Evolutionary conservation across 192 early-diverging fungal genomes (phyloP).

Genomic region (Coemansia sp.): DNA sequence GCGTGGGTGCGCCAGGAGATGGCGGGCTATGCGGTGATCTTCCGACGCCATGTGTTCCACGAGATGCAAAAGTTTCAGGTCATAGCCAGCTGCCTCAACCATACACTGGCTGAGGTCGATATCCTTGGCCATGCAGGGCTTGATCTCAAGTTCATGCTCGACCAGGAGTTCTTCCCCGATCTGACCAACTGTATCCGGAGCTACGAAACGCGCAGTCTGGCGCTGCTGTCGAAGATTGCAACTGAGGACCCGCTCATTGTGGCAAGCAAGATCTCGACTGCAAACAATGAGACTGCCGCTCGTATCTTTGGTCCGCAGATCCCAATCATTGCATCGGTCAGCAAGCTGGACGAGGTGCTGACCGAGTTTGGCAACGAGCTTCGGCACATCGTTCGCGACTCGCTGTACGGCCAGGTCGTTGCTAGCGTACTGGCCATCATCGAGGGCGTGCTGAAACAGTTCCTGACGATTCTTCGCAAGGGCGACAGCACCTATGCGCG

Average conservation of each 20-base stretch:
- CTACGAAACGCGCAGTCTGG: slow-evolving; percentile 64
- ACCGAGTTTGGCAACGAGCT: slow-evolving; percentile 54
- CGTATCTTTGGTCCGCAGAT: slow-evolving; percentile 44
- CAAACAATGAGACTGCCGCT: slow-evolving; percentile 19
- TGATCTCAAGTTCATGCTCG: slow-evolving; percentile 81
- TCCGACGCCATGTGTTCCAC: slow-evolving; percentile 89
- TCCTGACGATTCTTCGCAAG: slow-evolving; percentile 41
- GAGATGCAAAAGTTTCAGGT: slow-evolving; percentile 72
- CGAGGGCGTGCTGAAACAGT: slow-evolving; percentile 54
- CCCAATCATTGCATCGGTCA: slow-evolving; percentile 43
- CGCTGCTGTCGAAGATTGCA: slow-evolving; percentile 64
- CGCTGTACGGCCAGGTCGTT: slow-evolving; percentile 55
- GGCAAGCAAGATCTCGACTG: slow-evolving; percentile 52
- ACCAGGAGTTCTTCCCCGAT: slow-evolving; percentile 76
- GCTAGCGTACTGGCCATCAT: slow-evolving; percentile 51
- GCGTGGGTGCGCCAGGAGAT: slow-evolving; percentile 91
- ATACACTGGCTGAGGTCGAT: slow-evolving; percentile 73
- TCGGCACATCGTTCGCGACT: slow-evolving; percentile 54
- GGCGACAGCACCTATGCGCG: slow-evolving; percentile 24
- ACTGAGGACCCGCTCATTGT: slow-evolving; percentile 68
- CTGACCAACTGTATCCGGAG: slow-evolving; percentile 67
- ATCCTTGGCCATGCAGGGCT: slow-evolving; percentile 81
- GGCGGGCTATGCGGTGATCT: slow-evolving; percentile 77
- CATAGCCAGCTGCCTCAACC: slow-evolving; percentile 81
- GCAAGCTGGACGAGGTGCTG: slow-evolving; percentile 50